Evolutionary conservation across 805 yeast species (phyloP).

Genomic region (Metschnikowia chrysomelidarum): DNA sequence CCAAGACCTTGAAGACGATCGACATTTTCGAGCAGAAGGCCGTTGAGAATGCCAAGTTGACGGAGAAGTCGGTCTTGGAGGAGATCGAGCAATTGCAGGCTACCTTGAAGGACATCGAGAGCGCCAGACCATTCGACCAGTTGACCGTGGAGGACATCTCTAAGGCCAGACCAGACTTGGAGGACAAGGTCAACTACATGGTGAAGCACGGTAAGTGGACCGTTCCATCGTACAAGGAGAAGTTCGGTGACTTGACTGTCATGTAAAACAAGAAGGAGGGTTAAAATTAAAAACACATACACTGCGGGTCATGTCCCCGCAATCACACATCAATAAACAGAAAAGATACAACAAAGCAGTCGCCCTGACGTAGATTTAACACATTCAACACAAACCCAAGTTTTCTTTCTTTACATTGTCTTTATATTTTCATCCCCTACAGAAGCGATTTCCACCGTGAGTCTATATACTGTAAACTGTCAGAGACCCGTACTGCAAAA

Average conservation of each 20-base stretch:
- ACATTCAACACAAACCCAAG: too few relatives aligned
- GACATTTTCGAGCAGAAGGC: constrained; percentile 95
- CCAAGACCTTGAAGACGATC: constrained; percentile 88
- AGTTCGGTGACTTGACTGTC: constrained; percentile 94
- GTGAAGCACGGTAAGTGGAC: constrained; percentile 96
- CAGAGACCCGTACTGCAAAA: neutral
- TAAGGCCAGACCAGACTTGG: constrained; percentile 96
- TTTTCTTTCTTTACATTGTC: too few relatives aligned
- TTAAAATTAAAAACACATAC: too few relatives aligned
- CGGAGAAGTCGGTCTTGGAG: constrained; percentile 83
- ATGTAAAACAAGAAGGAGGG: constrained; percentile 48
- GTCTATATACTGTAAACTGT: constrained; percentile 3
- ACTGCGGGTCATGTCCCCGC: too few relatives aligned
- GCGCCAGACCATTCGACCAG: constrained; percentile 97
- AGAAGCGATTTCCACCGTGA: constrained; percentile 1
- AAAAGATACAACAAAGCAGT: too few relatives aligned
- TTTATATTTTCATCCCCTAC: too few relatives aligned
- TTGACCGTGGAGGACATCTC: constrained; percentile 93
- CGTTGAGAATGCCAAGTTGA: constrained; percentile 88
- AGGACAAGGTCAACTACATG: constrained; percentile 92
- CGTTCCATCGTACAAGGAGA: constrained; percentile 97
- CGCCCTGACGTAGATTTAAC: too few relatives aligned
- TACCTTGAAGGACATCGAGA: constrained; percentile 90
- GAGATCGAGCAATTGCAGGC: constrained; percentile 83
- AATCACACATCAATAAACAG: too few relatives aligned